Conservation (phyloP, 805 yeast genomes). For the Maudiozyma turicensis region DNA sequence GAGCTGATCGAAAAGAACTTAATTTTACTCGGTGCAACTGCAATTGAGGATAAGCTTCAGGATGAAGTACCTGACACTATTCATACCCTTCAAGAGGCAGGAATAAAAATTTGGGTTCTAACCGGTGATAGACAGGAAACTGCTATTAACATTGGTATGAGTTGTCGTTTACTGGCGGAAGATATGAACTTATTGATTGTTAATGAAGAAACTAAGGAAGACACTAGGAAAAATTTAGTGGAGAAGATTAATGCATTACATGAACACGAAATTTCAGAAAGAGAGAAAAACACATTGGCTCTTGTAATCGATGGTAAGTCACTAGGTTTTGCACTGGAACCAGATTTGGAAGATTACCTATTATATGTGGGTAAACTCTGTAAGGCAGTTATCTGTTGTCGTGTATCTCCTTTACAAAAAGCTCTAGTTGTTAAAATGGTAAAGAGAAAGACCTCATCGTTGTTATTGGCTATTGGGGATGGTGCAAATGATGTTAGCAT, state of each 20-base stretch:
- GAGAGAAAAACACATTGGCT: constrained; percentile 73
- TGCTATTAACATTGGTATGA: constrained; percentile 97
- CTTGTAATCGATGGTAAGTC: constrained; percentile 92
- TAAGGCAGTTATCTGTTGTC: constrained; percentile 94
- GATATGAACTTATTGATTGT: constrained; percentile 90
- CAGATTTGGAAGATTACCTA: constrained; percentile 66
- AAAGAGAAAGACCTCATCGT: constrained; percentile 63
- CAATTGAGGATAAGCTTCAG: constrained; percentile 94
- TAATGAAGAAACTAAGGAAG: constrained; percentile 76
- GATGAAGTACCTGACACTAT: constrained; percentile 98
- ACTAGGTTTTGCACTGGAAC: constrained; percentile 73
- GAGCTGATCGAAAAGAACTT: constrained; percentile 76
- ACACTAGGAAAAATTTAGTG: constrained; percentile 59
- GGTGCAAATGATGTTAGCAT: constrained; percentile 98
- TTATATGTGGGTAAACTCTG: constrained; percentile 76
- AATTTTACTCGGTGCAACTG: constrained; percentile 88
- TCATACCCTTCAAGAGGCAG: constrained; percentile 90
- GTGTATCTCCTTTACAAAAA: constrained; percentile 95
- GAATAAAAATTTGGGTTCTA: constrained; percentile 93
- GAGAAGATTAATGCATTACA: constrained; percentile 68
- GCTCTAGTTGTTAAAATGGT: constrained; percentile 94
- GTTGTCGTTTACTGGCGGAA: constrained; percentile 86
- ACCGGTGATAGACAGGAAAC: constrained; percentile 99
- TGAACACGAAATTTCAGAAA: constrained; percentile 54
- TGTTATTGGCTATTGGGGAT: constrained; percentile 89